Conservation (phyloP, 768 basidiomycete species). For the Suillus subaureus region DNA sequence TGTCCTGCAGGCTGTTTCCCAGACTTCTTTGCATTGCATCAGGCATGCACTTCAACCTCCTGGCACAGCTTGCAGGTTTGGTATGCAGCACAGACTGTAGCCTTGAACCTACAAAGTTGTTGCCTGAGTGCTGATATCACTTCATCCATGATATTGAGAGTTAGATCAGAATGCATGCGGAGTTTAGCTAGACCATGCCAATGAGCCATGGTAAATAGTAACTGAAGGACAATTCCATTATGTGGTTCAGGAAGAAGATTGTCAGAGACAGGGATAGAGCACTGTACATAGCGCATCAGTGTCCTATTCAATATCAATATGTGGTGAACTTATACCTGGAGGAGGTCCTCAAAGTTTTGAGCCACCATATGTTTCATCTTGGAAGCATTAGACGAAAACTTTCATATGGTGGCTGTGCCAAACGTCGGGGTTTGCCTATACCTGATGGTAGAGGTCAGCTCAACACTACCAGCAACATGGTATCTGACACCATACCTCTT, state of each 20-base stretch:
- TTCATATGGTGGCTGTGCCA: not conserved
- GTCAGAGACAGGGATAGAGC: conserved; percentile 40
- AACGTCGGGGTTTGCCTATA: conserved; percentile 7
- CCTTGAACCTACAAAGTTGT: conserved; percentile 24
- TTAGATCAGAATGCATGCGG: conserved; percentile 31
- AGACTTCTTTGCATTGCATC: conserved; percentile 13
- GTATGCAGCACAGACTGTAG: conserved; percentile 23
- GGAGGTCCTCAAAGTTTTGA: conserved; percentile 38
- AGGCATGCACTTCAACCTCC: conserved; percentile 27
- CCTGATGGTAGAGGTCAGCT: too few species aligned
- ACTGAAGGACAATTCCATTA: conserved; percentile 20
- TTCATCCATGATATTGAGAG: conserved; percentile 21
- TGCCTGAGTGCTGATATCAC: conserved; percentile 25
- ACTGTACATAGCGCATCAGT: conserved; percentile 20
- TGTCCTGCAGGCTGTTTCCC: not conserved
- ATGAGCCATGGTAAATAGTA: conserved; percentile 30
- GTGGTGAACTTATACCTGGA: conserved; percentile 21
- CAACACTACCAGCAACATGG: too few species aligned
- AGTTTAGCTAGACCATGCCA: conserved; percentile 43
- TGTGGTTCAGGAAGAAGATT: conserved; percentile 32
- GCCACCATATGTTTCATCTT: conserved; percentile 26
- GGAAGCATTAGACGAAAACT: too few species aligned
- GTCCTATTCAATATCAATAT: not conserved
- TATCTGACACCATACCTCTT: not conserved
- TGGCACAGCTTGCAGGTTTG: conserved; percentile 30